These are phyloP conservation scores for Boletus subcaerulescens DNA, from an alignment of 768 basidiomycete species.

Conservation along the genomic window DNA sequence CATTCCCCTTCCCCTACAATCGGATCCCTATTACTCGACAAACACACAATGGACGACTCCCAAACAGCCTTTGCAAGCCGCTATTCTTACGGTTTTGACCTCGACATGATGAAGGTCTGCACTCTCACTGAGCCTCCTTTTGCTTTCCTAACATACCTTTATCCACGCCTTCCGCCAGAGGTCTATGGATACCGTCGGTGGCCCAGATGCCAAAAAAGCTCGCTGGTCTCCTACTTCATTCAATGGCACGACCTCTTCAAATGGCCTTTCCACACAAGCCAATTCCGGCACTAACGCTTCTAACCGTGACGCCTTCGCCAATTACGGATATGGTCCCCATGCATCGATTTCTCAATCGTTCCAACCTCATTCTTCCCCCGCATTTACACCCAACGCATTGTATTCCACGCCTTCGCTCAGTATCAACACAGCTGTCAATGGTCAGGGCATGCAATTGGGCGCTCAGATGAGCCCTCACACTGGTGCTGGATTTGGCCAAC, in stretches of 20 bases:
- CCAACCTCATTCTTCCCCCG: conserved; percentile 42
- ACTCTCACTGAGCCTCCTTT: background rate
- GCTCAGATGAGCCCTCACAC: conserved; percentile 71
- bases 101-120: conserved; percentile 91
- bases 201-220: conserved; percentile 85
- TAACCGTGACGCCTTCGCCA: conserved; percentile 71
- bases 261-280: conserved; percentile 35
- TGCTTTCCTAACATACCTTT: background rate
- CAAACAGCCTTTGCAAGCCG: conserved; percentile 68
- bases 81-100: conserved; percentile 75
- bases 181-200: conserved; percentile 80
- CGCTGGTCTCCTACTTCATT: conserved; percentile 78
- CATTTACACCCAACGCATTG: conserved; percentile 55
- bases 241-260: conserved; percentile 32
- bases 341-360: conserved; percentile 60
- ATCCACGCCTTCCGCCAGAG: conserved; percentile 46
- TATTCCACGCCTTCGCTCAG: conserved; percentile 72
- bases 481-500: conserved; percentile 51
- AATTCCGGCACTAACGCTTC: conserved; percentile 38
- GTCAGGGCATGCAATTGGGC: conserved; percentile 42
- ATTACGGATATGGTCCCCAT: conserved; percentile 84
- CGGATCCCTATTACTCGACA: conserved; percentile 22
- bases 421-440: conserved; percentile 57
- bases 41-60: conserved; percentile 63
- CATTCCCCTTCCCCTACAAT: conserved; percentile 32